Conservation (phyloP, 2,329 filamentous ascomycete species). For the Talaromyces albobiverticillius region DNA sequence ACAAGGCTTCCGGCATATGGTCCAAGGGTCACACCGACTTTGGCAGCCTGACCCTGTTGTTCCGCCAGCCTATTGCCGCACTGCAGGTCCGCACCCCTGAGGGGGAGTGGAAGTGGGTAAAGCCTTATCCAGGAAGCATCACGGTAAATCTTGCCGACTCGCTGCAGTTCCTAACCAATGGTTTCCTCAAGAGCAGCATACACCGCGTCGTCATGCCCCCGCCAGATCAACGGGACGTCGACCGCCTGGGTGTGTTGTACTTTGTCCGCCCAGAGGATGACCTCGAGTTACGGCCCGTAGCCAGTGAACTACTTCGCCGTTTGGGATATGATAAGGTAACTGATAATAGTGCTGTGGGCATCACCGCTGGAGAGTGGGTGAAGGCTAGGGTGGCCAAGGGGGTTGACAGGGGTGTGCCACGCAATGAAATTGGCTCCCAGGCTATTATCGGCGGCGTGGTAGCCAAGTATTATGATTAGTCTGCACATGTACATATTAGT, state of each 20-base stretch:
- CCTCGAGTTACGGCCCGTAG: slow-evolving; percentile 26
- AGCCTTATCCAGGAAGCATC: slow-evolving; percentile 46
- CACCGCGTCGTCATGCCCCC: slow-evolving; percentile 48
- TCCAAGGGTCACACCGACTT: slow-evolving; percentile 52
- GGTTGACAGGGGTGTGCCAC: slow-evolving; percentile 16
- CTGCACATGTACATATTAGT: too few species aligned
- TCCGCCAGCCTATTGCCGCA: slow-evolving; percentile 56
- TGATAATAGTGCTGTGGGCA: slow-evolving; percentile 9
- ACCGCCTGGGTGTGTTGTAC: slow-evolving; percentile 40
- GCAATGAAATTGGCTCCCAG: slow-evolving; percentile 18
- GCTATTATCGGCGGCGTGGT: slow-evolving; percentile 19
- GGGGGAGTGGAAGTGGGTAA: slow-evolving; percentile 49
- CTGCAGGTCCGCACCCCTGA: slow-evolving; percentile 52
- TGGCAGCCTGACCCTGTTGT: slow-evolving; percentile 55
- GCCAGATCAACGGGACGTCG: slow-evolving; percentile 40
- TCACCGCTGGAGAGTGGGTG: slow-evolving; percentile 16
- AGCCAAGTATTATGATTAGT: slow-evolving; percentile 17
- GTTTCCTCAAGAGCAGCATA: slow-evolving; percentile 47
- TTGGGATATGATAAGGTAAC: slow-evolving; percentile 8
- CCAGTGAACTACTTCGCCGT: not conserved
- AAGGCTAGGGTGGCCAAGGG: slow-evolving; percentile 22
- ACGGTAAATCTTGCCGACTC: slow-evolving; percentile 53
- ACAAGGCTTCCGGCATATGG: slow-evolving; percentile 37
- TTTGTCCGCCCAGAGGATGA: slow-evolving; percentile 43
- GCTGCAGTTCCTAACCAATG: slow-evolving; percentile 41